A percentile compares a stretch with the other conserved stretches of the same genome.
phyloP scores from a whole-genome alignment of 2,329 filamentous ascomycete species.

The Cladosporium oxysporum region DNA sequence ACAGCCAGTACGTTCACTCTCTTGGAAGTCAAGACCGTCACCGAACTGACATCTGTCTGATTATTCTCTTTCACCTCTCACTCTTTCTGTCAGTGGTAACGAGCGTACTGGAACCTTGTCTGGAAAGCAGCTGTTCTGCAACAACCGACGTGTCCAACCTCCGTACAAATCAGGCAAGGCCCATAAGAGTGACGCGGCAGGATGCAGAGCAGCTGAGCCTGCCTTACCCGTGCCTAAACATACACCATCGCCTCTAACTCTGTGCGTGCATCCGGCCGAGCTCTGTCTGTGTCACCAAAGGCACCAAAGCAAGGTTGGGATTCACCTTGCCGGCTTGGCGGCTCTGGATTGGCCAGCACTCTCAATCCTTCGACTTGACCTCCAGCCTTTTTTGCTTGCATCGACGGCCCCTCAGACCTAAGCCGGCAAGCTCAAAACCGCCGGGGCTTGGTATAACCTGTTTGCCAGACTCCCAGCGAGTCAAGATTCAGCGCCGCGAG shows the following conservation, averaged over 20 bases:
- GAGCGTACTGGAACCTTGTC: not conserved
- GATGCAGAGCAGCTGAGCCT: not conserved
- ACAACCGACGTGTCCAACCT: not conserved
- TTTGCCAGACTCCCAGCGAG: not conserved
- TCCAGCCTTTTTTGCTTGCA: not conserved
- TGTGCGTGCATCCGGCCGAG: not conserved
- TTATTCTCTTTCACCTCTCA: not conserved
- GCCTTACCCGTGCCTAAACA: slow-evolving; percentile 3
- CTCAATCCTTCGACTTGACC: not conserved
- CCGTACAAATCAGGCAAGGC: not conserved
- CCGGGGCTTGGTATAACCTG: slow-evolving; percentile 12
- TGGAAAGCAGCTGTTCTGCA: not conserved
- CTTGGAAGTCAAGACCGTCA: not conserved
- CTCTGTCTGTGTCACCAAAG: not conserved
- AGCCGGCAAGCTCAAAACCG: slow-evolving; percentile 13
- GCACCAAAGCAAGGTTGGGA: slow-evolving; percentile 9
- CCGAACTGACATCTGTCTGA: not conserved
- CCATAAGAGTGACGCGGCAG: not conserved
- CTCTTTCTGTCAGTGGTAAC: not conserved
- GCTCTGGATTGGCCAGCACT: not conserved
- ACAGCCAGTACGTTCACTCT: not conserved
- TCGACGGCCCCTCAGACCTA: slow-evolving; percentile 4
- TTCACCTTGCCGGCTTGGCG: slow-evolving; percentile 9
- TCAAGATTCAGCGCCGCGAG: slow-evolving; percentile 9
- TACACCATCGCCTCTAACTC: not conserved